A percentile compares a stretch with the other conserved stretches of the same genome.
Conservation (phyloP, 768 basidiomycete genomes). For the Psilocybe azurescens region DNA sequence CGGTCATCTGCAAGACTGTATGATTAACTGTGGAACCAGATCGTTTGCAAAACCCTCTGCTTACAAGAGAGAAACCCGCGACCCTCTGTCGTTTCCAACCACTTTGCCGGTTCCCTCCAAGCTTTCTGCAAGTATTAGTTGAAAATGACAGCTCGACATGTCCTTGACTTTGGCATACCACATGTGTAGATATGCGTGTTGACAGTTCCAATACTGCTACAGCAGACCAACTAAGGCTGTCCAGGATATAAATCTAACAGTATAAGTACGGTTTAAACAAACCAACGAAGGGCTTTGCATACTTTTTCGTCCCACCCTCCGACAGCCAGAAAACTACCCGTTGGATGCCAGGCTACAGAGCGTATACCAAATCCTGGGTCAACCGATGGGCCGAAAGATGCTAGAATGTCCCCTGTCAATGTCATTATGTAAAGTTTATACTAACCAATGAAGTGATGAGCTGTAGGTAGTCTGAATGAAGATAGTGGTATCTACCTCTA, state of each 20-base stretch:
- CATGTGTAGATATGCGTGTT: conserved; percentile 56
- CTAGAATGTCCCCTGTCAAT: conserved; percentile 65
- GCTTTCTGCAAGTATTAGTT: conserved; percentile 51
- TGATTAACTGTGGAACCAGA: background rate
- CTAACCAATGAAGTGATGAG: conserved; percentile 39
- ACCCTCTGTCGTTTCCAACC: conserved; percentile 84
- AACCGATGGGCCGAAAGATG: conserved; percentile 69
- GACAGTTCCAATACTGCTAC: conserved; percentile 67
- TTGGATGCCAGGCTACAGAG: conserved; percentile 84
- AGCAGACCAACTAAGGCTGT: conserved; percentile 76
- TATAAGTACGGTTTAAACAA: conserved; percentile 5
- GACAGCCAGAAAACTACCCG: conserved; percentile 78
- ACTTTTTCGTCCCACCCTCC: conserved; percentile 93
- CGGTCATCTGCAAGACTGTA: conserved; percentile 59
- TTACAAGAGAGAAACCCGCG: conserved; percentile 88
- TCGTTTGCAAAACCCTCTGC: conserved; percentile 18
- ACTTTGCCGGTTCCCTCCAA: conserved; percentile 87
- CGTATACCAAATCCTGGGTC: conserved; percentile 90
- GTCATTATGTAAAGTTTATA: conserved; percentile 79
- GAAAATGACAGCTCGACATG: background rate
- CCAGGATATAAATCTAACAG: conserved; percentile 73
- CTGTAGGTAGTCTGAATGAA: background rate
- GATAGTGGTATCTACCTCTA: conserved; percentile 61
- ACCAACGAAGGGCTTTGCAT: conserved; percentile 14
- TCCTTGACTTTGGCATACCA: conserved; percentile 46